These are phyloP conservation scores for Teunomyces barrocoloradensis DNA, from an alignment of 805 yeast genomes.

Conservation along the genomic window DNA sequence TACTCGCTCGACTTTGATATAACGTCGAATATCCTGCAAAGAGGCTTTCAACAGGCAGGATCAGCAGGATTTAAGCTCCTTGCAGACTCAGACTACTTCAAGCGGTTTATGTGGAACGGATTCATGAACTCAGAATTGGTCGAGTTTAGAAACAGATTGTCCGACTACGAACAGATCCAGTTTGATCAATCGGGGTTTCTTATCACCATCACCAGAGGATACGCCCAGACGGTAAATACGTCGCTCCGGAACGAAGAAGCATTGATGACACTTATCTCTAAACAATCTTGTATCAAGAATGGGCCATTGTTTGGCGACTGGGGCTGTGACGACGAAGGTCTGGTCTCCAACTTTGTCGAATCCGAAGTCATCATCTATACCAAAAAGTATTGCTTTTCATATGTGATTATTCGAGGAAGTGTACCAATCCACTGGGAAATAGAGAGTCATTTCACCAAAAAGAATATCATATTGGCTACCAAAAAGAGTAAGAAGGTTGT, in stretches of 20 bases:
- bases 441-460: constrained; percentile 40
- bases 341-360: constrained; percentile 51
- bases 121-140: constrained; percentile 46
- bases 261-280: constrained; percentile 48
- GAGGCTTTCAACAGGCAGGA: constrained; percentile 28
- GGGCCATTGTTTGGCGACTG: constrained; percentile 56
- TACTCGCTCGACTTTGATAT: constrained; percentile 49
- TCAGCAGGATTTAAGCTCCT: constrained; percentile 20
- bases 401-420: constrained; percentile 49
- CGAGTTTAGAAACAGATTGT: constrained; percentile 44
- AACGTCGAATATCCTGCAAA: constrained; percentile 43
- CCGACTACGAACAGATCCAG: constrained; percentile 33
- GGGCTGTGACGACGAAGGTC: constrained; percentile 58
- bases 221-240: constrained; percentile 45
- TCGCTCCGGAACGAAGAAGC: constrained; percentile 32
- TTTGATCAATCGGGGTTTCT: constrained; percentile 50
- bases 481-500: constrained; percentile 39
- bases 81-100: constrained; percentile 41
- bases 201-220: constrained; percentile 50
- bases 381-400: constrained; percentile 40
- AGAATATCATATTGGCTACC: constrained; percentile 23
- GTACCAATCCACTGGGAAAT: constrained; percentile 56
- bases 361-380: constrained; percentile 49
- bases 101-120: constrained; percentile 51
- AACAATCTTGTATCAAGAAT: constrained; percentile 47